phyloP scores from a whole-genome alignment of 164 flowering plant species.

The Liquidambar formosana region DNA sequence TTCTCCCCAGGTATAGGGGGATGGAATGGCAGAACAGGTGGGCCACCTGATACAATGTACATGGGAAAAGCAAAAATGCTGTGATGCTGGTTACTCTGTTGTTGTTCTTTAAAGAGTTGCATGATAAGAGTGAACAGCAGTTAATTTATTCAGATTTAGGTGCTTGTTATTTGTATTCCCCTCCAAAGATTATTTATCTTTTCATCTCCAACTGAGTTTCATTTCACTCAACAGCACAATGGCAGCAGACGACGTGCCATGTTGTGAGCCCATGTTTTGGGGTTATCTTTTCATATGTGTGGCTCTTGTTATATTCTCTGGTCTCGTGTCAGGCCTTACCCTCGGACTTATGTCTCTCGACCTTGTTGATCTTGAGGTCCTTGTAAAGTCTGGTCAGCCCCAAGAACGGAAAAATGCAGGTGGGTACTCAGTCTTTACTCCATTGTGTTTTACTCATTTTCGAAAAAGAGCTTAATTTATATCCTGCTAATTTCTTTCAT shows the following conservation, averaged over 20 bases:
- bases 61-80: too few relatives aligned
- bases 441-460: not conserved
- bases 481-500: not conserved
- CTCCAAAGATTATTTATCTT: too few relatives aligned
- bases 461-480: not conserved
- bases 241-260: slow-evolving; percentile 49
- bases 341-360: slow-evolving; percentile 43
- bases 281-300: slow-evolving; percentile 35
- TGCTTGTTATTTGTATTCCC: not conserved
- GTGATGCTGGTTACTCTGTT: not conserved
- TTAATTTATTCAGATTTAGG: too few relatives aligned
- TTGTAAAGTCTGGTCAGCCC: slow-evolving; percentile 29
- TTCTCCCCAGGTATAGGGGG: not conserved
- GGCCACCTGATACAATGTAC: too few relatives aligned
- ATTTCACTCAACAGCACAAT: slow-evolving; percentile 13
- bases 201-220: too few relatives aligned
- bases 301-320: slow-evolving; percentile 38
- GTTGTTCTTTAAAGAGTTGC: not conserved
- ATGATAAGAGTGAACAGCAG: too few relatives aligned
- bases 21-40: too few relatives aligned
- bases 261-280: slow-evolving; percentile 62
- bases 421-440: not conserved
- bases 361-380: slow-evolving; percentile 39
- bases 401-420: slow-evolving; percentile 30
- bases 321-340: slow-evolving; percentile 41